Base-by-base conservation (phyloP, 129 eudicot genomes). In the Escallonia rubra region DNA sequence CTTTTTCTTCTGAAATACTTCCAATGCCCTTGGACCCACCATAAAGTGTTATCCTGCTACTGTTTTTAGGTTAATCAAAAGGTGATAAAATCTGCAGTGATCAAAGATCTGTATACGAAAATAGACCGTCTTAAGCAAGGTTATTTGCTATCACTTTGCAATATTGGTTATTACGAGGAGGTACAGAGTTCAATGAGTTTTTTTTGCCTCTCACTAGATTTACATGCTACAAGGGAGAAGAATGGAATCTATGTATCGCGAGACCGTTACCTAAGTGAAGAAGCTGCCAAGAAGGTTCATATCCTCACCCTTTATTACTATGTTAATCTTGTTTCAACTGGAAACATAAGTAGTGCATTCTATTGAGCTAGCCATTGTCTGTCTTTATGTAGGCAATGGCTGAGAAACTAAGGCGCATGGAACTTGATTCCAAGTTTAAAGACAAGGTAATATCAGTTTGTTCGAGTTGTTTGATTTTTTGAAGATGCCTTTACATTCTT, bases 171-270 rank as follows among this genome's bases (percentile, higher is more conserved):
- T 23, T 23, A 23, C 1, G 34, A 23, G 34, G 34, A 23, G 34
- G 34, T 23, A 23, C 34, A 23, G 34, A 23, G 34, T 23, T 23
- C 1, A 23, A 23, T 23, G 34, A 0, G 34, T 23, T 23, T 41
- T 48, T 46, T 63, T 46, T 5, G 67, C 41, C 43, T 66, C 9
- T 76, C 60, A 56, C 38, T 70, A 85, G 91, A 85, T 70, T 73
- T 85, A 61, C 77, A 85, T 76, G 87, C 87, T 64, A 78, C 87
- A 48, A 79, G 87, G 72, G 87, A 85, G 79, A 85, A 82, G 79
- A 82, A 79, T 56, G 91, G 91, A 11, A 71, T 85, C 42, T 85
- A 82, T 65, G 68, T 82, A 66, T 83, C 91, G 34, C 75, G 58
- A 13, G 91, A 85, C 42, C 74, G 77, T 50, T 85, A 82, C 72